These are phyloP conservation scores for Fistulifera pelliculosa DNA, from an alignment of 108 stramenopile species.

Conservation along the genomic window DNA sequence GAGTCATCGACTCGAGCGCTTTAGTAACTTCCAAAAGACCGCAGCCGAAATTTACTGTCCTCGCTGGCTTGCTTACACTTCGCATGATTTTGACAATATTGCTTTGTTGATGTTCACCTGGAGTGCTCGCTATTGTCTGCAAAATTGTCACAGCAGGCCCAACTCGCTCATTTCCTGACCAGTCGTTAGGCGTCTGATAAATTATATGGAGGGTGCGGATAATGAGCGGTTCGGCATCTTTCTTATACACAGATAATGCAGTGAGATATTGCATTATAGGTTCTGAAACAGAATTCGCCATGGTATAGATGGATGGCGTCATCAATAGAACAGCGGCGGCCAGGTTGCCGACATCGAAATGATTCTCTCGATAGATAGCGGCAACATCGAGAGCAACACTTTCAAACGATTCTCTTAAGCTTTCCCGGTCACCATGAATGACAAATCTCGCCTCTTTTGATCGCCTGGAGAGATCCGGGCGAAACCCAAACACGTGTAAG, in stretches of 20 bases:
- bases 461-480: constrained; percentile 67
- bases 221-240: constrained; percentile 29
- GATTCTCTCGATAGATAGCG: constrained; percentile 7
- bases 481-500: constrained; percentile 67
- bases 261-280: constrained; percentile 48
- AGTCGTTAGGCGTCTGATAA: constrained; percentile 31
- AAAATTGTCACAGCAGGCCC: constrained; percentile 31
- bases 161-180: constrained; percentile 35
- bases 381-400: constrained; percentile 63
- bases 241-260: constrained; percentile 31
- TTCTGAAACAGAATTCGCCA: constrained; percentile 29
- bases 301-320: constrained; percentile 12
- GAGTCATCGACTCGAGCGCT: constrained; percentile 20
- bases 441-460: constrained; percentile 22
- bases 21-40: constrained; percentile 43
- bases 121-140: constrained; percentile 42
- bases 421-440: neutral
- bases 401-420: constrained; percentile 26
- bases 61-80: constrained; percentile 14
- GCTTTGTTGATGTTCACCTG: constrained; percentile 49
- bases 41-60: constrained; percentile 17
- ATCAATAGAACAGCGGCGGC: constrained; percentile 32
- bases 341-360: constrained; percentile 23
- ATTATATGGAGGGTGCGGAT: constrained; percentile 32
- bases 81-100: constrained; percentile 54